Base-by-base conservation (phyloP, 495 filamentous ascomycete genomes). In the Pyrenopolyporus hunteri region DNA sequence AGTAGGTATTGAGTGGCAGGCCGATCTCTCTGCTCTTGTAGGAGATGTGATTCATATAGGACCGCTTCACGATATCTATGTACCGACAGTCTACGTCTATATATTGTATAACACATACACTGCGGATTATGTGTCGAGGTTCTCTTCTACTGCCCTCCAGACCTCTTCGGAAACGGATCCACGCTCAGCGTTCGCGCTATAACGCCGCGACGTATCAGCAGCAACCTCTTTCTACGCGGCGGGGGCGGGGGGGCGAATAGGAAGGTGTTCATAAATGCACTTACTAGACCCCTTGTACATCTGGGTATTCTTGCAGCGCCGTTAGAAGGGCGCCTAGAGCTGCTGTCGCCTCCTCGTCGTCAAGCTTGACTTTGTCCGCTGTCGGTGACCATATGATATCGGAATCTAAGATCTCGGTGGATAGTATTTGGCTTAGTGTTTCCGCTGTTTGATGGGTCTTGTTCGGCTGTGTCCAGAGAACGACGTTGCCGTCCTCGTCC, bases 311-410 rank as follows among this genome's bases (percentile, higher is more conserved):
- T 17, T 80, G 74, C 6, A 92, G 47, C 10, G 51, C 60, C 22
- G 79, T 70, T 14, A 88, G 74, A 54, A 88, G 73, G 23, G 80
- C 82, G 26, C 83, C 70, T 20, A 90, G 77, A 1, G 76, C 73
- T 36, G 72, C 66, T 5, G 85, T 76, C 35, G 78, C 74, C 54
- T 85, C 79, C 3, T 57, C 61, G 25, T 77, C 68, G 29, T 81
- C 76, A 33, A 89, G 57, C 3, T 74, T 72, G 11, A 89, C 85
- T 73, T 83, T 82, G 45, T 97, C 93, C 50, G 83, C 80, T 50
- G 92, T 95, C 0, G 92, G 83, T 51, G 87, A 83, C 91, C 91
- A 97, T 40, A 96, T 80, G 25, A 98, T 94, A 40, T 92, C 89
- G 23, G 83, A 82, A 58, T 78, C 86, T 46, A 87, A 74, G 20